Evolutionary conservation across 768 basidiomycete genomes (phyloP).

Genomic region (Leccinum fibrillosum): DNA sequence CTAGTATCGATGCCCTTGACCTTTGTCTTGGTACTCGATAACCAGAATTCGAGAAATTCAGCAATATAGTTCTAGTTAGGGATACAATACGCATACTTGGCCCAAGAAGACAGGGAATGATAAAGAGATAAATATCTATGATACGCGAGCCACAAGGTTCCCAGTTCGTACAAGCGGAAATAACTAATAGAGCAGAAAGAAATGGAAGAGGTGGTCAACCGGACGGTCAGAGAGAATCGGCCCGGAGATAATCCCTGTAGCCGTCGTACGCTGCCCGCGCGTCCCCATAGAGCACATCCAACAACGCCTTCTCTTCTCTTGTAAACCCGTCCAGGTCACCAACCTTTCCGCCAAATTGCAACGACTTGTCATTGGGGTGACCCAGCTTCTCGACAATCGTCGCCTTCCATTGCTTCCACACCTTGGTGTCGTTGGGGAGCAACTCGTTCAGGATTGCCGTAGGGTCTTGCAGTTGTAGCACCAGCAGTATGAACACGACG

Average conservation of each 20-base stretch:
- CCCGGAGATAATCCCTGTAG: constrained; percentile 12
- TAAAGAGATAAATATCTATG: background rate
- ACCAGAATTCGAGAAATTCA: background rate
- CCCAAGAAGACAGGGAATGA: background rate
- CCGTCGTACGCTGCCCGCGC: constrained; percentile 13
- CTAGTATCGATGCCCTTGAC: too few species aligned
- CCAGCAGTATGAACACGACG: constrained; percentile 15
- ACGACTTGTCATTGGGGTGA: background rate
- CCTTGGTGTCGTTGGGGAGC: constrained; percentile 20
- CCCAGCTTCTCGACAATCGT: constrained; percentile 3
- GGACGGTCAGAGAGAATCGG: background rate
- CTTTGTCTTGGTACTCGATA: too few species aligned
- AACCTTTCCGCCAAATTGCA: background rate
- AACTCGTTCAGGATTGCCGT: constrained; percentile 12
- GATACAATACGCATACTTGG: background rate
- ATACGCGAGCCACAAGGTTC: background rate
- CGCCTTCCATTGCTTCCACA: constrained; percentile 20
- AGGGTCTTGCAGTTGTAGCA: constrained; percentile 5
- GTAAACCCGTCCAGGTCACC: constrained; percentile 3
- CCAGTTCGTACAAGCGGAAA: background rate
- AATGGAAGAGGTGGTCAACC: too few species aligned
- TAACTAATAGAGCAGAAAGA: background rate
- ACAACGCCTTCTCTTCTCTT: constrained; percentile 6
- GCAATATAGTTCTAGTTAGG: background rate
- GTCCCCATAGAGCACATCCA: constrained; percentile 9